A percentile compares a stretch with the other conserved stretches of the same genome.
phyloP scores from a whole-genome alignment of 257 asterid genomes.

The Linaria vulgaris region DNA sequence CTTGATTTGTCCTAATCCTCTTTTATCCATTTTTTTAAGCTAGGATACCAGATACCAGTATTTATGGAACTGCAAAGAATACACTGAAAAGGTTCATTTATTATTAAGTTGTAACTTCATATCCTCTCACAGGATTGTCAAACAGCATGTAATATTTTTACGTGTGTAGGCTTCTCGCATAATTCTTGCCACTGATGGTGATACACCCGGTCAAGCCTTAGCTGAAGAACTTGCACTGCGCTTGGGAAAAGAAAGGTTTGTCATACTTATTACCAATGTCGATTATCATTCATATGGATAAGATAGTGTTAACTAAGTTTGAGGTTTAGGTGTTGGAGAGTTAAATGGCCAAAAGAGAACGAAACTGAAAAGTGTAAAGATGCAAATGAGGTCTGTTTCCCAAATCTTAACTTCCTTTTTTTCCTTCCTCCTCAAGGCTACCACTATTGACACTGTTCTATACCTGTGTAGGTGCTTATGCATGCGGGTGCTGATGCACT shows the following conservation, averaged over 20 bases:
- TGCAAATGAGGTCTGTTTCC: constrained; percentile 82
- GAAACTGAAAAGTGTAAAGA: constrained; percentile 64
- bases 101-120: constrained; percentile 5
- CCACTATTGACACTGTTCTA: too few relatives aligned
- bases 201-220: constrained; percentile 91
- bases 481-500: constrained; percentile 78
- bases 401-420: constrained; percentile 1
- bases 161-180: constrained; percentile 82
- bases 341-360: constrained; percentile 87
- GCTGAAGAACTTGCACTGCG: constrained; percentile 99
- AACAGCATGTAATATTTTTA: neutral
- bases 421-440: too few relatives aligned
- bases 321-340: constrained; percentile 87
- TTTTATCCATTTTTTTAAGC: constrained; percentile 49
- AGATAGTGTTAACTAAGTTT: constrained; percentile 5
- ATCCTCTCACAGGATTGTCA: too few relatives aligned
- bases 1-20: constrained; percentile 43
- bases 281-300: constrained; percentile 10
- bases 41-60: constrained; percentile 89
- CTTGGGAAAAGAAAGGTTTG: constrained; percentile 90
- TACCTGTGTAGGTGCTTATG: constrained; percentile 67
- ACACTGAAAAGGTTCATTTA: constrained; percentile 60
- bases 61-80: constrained; percentile 95
- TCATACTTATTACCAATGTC: constrained; percentile 17
- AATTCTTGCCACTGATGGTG: constrained; percentile 95